Conservation (phyloP, 306 rosid genomes). For the Acacia crassicarpa region DNA sequence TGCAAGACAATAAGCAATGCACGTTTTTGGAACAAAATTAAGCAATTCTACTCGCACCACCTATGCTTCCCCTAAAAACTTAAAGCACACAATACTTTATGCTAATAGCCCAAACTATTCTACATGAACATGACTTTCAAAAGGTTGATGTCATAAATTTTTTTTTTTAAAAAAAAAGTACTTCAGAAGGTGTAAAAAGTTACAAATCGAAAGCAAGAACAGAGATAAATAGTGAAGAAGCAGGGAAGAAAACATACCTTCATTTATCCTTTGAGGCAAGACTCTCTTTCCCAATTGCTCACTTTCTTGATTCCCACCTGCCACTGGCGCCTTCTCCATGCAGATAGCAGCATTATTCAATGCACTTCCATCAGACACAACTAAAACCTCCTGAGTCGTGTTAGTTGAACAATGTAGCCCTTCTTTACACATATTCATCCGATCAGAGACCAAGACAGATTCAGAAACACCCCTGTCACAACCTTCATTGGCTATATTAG, state of each 20-base stretch:
- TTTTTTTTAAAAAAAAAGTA: not conserved
- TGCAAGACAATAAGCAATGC: constrained; percentile 10
- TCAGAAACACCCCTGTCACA: not conserved
- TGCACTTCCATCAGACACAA: constrained; percentile 5
- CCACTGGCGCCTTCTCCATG: constrained; percentile 22
- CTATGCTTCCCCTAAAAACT: constrained; percentile 5
- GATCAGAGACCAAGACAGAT: constrained; percentile 5
- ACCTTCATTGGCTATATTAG: not conserved
- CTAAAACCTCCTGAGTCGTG: not conserved
- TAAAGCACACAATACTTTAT: not conserved
- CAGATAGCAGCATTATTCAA: constrained; percentile 13
- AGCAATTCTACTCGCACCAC: constrained; percentile 18
- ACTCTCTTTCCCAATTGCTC: constrained; percentile 28
- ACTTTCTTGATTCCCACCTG: constrained; percentile 13
- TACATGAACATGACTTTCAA: not conserved
- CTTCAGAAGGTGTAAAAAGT: not conserved
- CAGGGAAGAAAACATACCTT: constrained; percentile 31
- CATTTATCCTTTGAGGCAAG: constrained; percentile 25
- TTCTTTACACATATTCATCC: not conserved
- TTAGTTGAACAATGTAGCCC: constrained; percentile 11
- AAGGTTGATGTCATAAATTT: not conserved
- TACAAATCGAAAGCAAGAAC: not conserved
- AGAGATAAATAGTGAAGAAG: not conserved
- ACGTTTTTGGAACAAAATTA: not conserved
- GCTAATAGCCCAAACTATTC: not conserved